Base-by-base conservation (phyloP, 768 basidiomycete species). In the Tulasnella sp. region DNA sequence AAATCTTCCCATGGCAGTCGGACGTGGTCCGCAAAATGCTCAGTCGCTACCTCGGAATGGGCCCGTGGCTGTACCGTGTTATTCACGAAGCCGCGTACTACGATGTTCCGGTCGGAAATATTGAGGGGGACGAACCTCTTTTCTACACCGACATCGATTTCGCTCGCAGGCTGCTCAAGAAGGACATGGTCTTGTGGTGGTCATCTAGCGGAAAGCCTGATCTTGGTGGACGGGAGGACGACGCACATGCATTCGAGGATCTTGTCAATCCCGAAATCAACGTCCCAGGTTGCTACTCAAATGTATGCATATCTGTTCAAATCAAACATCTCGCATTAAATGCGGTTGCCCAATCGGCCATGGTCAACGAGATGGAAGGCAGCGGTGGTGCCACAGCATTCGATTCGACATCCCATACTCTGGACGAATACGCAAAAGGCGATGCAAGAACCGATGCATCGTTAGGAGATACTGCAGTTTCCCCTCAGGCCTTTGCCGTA, bases 101-200 rank as follows among this genome's bases (percentile, higher is more conserved):
- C 81, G 94, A 99, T 82, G 87, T 98, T 6, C 97, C 97, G 0
- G 85, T 96, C 17, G 95, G 97, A 22, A 95, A 99, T 81, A 87
- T 98, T 49, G 94, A 96, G 54, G 91, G 92, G 4, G 97, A 99
- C 80, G 91, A 93, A 64, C 91, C 94, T 0, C 85, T 98, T n/a
- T 86, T 91, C 79, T 85, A 97, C 69, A 89, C 95, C 0, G 97
- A 99, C 79, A 86, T 99, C 79, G 91, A 89, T 79, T 97, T 98
- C 80, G 93, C 97, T 1, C 90, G 97, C 7, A 89, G 93, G 54
- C 84, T 99, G 73, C 85, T 91, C 38, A 90, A 91, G 68, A 94
- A 98, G 78, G 97, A 99, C 80, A 90, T 93, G 80, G 86, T 98
- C 3, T 85, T 99, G 3, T 99, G 97, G 97, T 99, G 97, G 97